Evolutionary conservation across 202 grass and related monocot species (phyloP).

Genomic region (Panicum hallii): DNA sequence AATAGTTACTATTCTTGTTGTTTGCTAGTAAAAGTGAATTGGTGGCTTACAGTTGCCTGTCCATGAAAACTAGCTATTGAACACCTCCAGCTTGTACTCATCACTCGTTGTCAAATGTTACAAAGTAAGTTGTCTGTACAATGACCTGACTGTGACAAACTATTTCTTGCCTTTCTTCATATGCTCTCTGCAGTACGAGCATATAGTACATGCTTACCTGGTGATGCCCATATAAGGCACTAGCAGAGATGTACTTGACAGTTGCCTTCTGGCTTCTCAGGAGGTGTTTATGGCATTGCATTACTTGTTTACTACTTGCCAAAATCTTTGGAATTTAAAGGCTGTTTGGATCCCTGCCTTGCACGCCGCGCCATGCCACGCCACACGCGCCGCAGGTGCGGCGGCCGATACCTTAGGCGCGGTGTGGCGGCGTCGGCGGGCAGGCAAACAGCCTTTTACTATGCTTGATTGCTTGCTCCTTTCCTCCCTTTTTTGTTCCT

Average conservation of each 20-base stretch:
- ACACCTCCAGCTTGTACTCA: neutral
- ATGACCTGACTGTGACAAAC: neutral
- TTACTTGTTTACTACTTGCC: conserved; percentile 13
- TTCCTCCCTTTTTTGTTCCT: neutral
- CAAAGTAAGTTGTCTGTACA: neutral
- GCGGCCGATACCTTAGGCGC: no score
- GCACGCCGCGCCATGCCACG: no score
- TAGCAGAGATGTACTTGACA: conserved; percentile 8
- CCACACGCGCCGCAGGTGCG: no score
- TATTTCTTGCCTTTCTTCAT: neutral
- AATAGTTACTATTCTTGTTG: conserved; percentile 12
- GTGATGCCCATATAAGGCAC: neutral
- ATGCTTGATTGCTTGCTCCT: neutral
- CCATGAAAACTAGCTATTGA: neutral
- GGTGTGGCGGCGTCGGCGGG: no score
- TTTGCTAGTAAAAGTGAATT: neutral
- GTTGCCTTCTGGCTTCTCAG: neutral
- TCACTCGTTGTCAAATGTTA: neutral
- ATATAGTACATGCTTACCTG: neutral
- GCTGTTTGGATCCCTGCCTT: no score
- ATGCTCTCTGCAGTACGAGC: neutral
- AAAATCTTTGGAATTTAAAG: neutral
- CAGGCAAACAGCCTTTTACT: no score
- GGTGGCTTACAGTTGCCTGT: neutral
- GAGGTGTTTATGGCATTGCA: conserved; percentile 16